Conservation (phyloP, 768 basidiomycete species). For the Lentinus brumalis region DNA sequence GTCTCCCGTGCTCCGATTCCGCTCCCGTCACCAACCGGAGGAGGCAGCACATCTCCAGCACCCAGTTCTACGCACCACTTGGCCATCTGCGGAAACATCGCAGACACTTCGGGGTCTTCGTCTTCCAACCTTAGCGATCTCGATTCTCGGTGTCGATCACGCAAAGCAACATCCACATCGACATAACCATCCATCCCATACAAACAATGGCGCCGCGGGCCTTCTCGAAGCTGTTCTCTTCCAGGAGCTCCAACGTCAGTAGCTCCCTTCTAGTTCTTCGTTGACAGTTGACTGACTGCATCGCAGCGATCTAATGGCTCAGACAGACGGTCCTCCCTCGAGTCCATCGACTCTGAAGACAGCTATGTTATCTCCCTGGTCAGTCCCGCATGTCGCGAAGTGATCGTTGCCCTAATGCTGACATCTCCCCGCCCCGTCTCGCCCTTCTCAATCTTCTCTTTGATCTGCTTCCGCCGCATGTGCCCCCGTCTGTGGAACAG, state of each 20-base stretch:
- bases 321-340: constrained; percentile 5
- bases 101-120: neutral
- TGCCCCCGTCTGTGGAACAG: neutral
- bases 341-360: constrained; percentile 4
- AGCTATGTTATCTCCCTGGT: constrained; percentile 17
- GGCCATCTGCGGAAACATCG: neutral
- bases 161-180: neutral
- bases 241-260: constrained; percentile 13
- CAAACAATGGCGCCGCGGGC: constrained; percentile 14
- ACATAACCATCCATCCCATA: neutral
- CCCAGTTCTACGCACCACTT: neutral
- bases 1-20: neutral
- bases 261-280: neutral
- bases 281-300: neutral
- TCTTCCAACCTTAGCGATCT: neutral
- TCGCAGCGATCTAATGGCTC: constrained; percentile 6
- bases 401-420: neutral
- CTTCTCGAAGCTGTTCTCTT: constrained; percentile 16
- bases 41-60: neutral
- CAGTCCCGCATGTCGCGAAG: neutral
- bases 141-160: constrained; percentile 8
- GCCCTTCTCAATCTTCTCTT: neutral
- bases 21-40: neutral
- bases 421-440: neutral
- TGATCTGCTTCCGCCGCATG: neutral